These are phyloP conservation scores for Agroathelia rolfsii DNA, from an alignment of 1,284 basidiomycete species.

Conservation along the genomic window DNA sequence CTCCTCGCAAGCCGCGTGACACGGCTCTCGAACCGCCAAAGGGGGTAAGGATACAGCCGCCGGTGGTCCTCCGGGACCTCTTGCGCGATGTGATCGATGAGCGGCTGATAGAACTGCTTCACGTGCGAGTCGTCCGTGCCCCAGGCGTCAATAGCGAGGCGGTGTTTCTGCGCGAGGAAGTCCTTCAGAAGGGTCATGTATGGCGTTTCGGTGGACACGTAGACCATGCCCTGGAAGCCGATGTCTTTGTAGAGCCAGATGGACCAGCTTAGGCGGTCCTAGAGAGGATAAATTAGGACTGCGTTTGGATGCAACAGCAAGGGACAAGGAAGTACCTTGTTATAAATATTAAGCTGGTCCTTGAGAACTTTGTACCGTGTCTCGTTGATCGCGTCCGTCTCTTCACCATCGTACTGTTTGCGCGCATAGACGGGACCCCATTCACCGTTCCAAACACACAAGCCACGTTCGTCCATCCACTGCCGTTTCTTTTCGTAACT, in stretches of 20 bases:
- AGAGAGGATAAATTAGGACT: conserved; percentile 6
- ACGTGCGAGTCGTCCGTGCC: conserved; percentile 44
- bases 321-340: conserved; percentile 29
- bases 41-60: conserved; percentile 38
- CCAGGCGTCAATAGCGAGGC: conserved; percentile 57
- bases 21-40: conserved; percentile 35
- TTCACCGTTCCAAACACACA: conserved; percentile 73
- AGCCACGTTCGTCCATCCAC: conserved; percentile 55
- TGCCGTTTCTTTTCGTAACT: conserved; percentile 58
- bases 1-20: conserved; percentile 47
- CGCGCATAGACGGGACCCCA: conserved; percentile 64
- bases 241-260: conserved; percentile 86
- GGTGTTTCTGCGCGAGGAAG: conserved; percentile 57
- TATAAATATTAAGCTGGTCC: conserved; percentile 69
- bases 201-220: conserved; percentile 55
- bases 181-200: conserved; percentile 56
- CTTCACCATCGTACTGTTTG: conserved; percentile 43
- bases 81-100: conserved; percentile 41
- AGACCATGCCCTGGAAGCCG: conserved; percentile 78
- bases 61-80: conserved; percentile 34
- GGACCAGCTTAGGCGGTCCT: conserved; percentile 67
- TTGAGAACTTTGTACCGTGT: conserved; percentile 55
- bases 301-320: conserved; percentile 1
- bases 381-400: conserved; percentile 56
- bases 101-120: conserved; percentile 42